Base-by-base conservation (phyloP, 345 rosid species). In the Clausena lansium region DNA sequence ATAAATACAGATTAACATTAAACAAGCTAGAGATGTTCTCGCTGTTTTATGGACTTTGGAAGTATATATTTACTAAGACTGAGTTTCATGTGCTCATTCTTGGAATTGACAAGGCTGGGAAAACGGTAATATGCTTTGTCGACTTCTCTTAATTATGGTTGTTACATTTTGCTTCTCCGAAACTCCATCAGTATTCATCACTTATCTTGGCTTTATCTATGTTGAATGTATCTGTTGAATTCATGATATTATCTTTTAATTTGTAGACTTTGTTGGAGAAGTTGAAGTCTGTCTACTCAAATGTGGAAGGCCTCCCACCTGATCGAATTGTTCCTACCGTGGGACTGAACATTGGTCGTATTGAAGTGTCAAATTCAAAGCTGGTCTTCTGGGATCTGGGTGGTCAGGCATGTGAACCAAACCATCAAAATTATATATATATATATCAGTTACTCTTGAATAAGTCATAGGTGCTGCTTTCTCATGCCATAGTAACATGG, bases 281-380 rank as follows among this genome's bases (percentile, higher is more conserved):
- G 83, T 69, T 97, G 87, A 97, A 97, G 83, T 87, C 99, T 1
- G 22, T 86, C 25, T 91, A 91, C 89, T 89, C 92, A 17, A 88
- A 93, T 83, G 79, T 88, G 54, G 97, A 94, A 87, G 96, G 99
- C 75, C 94, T 94, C 70, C 98, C 98, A 11, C 98, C 94, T 78
- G 99, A 97, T 87, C 91, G 96, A 65, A 94, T 97, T 64, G 94
- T 93, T 78, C 98, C 99, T n/a, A 97, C 99, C 1, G 98, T 97
- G 65, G 99, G 99, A n/a, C 91, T 97, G 4, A 97, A 97, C 79
- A 93, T 97, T 67, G 98, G 97, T 71, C 97, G 97, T 27, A 85
- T 91, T 57, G 97, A 94, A 92, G 88, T 86, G 76, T 74, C 94
- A 36, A 92, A 90, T 83, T 71, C 97, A 27, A 97, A 97, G 85